Evolutionary conservation across 2,329 filamentous ascomycete species (phyloP).

Genomic region (Ascocoryne sarcoides): DNA sequence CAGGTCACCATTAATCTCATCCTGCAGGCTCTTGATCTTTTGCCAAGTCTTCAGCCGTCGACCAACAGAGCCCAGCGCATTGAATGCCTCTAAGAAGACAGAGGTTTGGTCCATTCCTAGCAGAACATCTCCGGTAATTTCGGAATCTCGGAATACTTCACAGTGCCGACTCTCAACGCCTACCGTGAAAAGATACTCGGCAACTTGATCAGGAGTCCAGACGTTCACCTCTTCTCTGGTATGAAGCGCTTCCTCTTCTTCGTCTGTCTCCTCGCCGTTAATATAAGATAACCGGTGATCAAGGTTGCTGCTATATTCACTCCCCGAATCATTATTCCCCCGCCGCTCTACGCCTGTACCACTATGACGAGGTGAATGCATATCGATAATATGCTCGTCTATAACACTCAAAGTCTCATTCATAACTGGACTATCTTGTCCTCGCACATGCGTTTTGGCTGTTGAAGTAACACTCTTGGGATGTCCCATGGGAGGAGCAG

Average conservation of each 20-base stretch:
- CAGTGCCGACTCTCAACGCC: constrained; percentile 87
- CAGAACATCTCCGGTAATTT: constrained; percentile 89
- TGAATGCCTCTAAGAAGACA: constrained; percentile 90
- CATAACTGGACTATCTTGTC: constrained; percentile 68
- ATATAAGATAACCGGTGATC: constrained; percentile 81
- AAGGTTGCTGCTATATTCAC: constrained; percentile 77
- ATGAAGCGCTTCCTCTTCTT: constrained; percentile 70
- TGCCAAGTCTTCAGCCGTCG: constrained; percentile 90
- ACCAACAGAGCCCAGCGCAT: constrained; percentile 75
- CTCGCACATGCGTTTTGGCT: constrained; percentile 34
- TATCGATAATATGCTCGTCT: constrained; percentile 90
- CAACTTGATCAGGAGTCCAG: constrained; percentile 77
- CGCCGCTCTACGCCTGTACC: constrained; percentile 40
- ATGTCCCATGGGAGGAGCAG: constrained; percentile 33
- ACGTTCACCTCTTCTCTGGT: constrained; percentile 63
- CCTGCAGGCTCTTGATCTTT: constrained; percentile 85
- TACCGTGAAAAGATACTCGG: constrained; percentile 76
- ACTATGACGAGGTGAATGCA: constrained; percentile 44
- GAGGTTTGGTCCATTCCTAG: constrained; percentile 93
- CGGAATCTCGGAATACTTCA: constrained; percentile 89
- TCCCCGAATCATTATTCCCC: constrained; percentile 66
- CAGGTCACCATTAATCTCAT: constrained; percentile 60
- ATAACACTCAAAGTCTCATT: constrained; percentile 94
- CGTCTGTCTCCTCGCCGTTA: constrained; percentile 88
- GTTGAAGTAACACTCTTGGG: constrained; percentile 32